These are phyloP conservation scores for Coemansia sp. DNA, from an alignment of 192 early-diverging fungal genomes.

Conservation along the genomic window DNA sequence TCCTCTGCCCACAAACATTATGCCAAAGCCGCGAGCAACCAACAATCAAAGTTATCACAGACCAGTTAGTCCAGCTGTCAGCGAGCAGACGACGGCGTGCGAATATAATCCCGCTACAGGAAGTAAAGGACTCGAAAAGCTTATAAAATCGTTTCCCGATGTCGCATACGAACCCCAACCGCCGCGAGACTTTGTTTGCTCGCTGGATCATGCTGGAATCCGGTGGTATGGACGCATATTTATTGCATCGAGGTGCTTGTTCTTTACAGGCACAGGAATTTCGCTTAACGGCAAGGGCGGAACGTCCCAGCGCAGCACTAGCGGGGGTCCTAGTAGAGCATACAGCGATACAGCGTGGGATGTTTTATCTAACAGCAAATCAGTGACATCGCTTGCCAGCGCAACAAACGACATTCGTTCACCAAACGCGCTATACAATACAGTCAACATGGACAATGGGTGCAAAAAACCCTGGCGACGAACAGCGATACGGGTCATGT, in stretches of 20 bases:
- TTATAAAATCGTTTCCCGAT: conserved; percentile 25
- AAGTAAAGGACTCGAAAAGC: background rate
- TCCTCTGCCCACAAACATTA: background rate
- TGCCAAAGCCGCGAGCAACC: background rate
- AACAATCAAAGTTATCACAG: background rate
- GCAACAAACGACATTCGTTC: no score
- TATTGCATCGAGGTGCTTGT: conserved; percentile 16
- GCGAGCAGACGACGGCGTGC: background rate
- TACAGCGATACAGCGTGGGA: background rate
- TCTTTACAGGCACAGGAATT: conserved; percentile 35
- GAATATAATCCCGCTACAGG: conserved; percentile 1
- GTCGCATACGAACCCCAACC: background rate
- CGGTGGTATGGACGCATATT: conserved; percentile 50
- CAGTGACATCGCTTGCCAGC: conserved; percentile 6
- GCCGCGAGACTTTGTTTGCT: conserved; percentile 29
- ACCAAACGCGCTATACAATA: no score
- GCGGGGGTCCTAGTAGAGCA: background rate
- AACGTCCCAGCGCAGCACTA: conserved; percentile 4
- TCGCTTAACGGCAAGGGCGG: conserved; percentile 10
- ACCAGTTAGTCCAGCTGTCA: background rate
- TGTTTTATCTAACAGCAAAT: background rate
- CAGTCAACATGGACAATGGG: background rate
- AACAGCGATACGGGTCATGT: conserved; percentile 22
- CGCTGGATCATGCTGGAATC: conserved; percentile 41
- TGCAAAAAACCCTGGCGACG: conserved; percentile 30